These are phyloP conservation scores for Leccinum subatratum DNA, from an alignment of 1,284 basidiomycete species.

Conservation along the genomic window DNA sequence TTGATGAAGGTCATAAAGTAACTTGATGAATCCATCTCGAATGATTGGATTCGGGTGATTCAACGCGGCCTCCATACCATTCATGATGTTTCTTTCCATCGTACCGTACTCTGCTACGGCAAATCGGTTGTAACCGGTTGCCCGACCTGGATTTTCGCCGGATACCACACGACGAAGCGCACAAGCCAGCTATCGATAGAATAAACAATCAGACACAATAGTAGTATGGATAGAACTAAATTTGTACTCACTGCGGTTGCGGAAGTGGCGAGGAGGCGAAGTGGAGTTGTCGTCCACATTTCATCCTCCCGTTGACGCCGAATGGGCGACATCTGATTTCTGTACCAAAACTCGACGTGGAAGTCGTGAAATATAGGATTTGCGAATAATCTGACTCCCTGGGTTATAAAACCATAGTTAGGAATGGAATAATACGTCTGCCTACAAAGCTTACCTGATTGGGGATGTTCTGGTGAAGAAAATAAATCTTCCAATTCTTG, in stretches of 20 bases:
- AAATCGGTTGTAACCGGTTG: background rate
- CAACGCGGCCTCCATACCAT: background rate
- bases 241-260: background rate
- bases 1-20: background rate
- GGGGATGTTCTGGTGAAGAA: background rate
- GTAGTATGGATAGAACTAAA: too few relatives aligned
- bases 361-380: background rate
- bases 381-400: background rate
- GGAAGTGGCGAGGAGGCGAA: background rate
- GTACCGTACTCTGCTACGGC: background rate
- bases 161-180: background rate
- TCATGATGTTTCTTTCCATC: background rate
- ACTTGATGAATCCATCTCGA: background rate
- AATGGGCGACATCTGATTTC: background rate
- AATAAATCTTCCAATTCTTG: background rate
- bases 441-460: background rate
- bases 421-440: too few relatives aligned
- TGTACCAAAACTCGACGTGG: background rate
- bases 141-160: background rate
- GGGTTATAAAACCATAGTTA: too few relatives aligned
- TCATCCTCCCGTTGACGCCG: background rate
- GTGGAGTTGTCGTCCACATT: background rate
- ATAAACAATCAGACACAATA: background rate
- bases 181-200: background rate
- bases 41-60: background rate